A percentile compares a stretch with the other conserved stretches of the same genome.
phyloP scores from a whole-genome alignment of 805 yeast genomes.

The Cyberlindnera suaveolens region DNA sequence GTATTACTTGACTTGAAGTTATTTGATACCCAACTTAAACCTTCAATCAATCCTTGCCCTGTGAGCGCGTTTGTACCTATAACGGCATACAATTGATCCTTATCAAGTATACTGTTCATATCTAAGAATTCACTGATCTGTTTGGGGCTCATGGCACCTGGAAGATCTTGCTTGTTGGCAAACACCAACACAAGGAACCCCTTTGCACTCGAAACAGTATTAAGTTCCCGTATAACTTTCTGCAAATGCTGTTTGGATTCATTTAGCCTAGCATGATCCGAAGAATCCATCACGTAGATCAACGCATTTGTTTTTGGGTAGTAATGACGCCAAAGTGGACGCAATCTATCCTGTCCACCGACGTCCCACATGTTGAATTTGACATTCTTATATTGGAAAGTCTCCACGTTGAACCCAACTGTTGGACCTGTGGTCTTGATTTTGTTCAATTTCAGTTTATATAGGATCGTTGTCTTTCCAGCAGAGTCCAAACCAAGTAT shows the following conservation, averaged over 20 bases:
- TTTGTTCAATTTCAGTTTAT: slow-evolving; percentile 74
- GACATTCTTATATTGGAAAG: slow-evolving; percentile 74
- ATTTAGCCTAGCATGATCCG: slow-evolving; percentile 63
- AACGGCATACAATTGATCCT: slow-evolving; percentile 81
- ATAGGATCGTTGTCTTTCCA: slow-evolving; percentile 84
- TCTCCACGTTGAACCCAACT: slow-evolving; percentile 89
- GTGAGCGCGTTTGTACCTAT: slow-evolving; percentile 86
- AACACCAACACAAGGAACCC: slow-evolving; percentile 74
- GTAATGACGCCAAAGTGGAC: slow-evolving; percentile 94
- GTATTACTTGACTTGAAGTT: slow-evolving; percentile 34
- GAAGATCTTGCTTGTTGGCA: slow-evolving; percentile 94
- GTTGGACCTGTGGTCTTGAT: slow-evolving; percentile 82
- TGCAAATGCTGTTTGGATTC: slow-evolving; percentile 75
- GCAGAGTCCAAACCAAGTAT: slow-evolving; percentile 94
- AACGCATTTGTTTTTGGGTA: slow-evolving; percentile 90
- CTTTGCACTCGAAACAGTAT: slow-evolving; percentile 42
- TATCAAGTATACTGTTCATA: slow-evolving; percentile 47
- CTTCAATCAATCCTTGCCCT: slow-evolving; percentile 86
- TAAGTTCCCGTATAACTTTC: slow-evolving; percentile 76
- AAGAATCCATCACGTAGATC: slow-evolving; percentile 83
- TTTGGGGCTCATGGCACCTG: slow-evolving; percentile 83
- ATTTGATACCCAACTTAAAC: slow-evolving; percentile 77
- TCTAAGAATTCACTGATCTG: slow-evolving; percentile 72
- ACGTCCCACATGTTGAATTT: slow-evolving; percentile 91
- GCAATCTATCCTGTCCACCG: slow-evolving; percentile 90